Base-by-base conservation (phyloP, 2,329 filamentous ascomycete genomes). In the Verruconis gallopava region DNA sequence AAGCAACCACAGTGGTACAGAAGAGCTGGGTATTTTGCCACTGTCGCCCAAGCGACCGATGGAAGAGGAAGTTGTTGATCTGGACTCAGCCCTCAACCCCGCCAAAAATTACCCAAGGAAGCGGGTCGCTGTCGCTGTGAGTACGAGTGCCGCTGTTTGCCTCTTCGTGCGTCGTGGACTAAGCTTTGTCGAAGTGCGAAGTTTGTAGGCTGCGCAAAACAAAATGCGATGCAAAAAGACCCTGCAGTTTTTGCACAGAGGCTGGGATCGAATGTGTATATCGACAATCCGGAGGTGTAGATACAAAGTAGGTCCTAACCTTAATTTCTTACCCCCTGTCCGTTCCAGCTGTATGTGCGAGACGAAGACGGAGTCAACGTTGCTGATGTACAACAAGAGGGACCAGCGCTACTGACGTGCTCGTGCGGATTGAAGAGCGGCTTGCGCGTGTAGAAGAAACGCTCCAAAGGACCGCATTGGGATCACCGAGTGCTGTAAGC, bases 1-100 rank as follows among this genome's bases (percentile, higher is more conserved):
- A n/a, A n/a, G n/a, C n/a, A n/a, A n/a, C 85, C 85, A 0, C 70
- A 81, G 49, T 84, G 91, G 54, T 85, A 93, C 53, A 85, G 85
- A 15, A 72, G 85, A 21, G 85, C 84, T 0, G 85, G 85, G 2
- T 93, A 85, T 51, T 85, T 79, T 0, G 80, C 82, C 4, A 60
- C 91, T 17, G 12, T 38, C 36, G 9, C 36, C 36, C 9, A 38
- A 38, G 36, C 12, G 36, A 21, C 5, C 5, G 36, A 21, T 12
- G 12, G 12, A 13, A 9, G 39, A 37, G 4, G 39, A 42, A 19
- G 14, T 5, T 15, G 11, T 19, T 6, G 39, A 42, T 6, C 14
- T 42, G 4, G 39, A 42, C 13, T 11, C 30, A 19, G 30, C 30
- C 6, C 19, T 42, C 6, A 42, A 42, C 21, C 34, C 46, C 9